Evolutionary conservation across 495 filamentous ascomycete species (phyloP).

Genomic region (Halenospora varia): DNA sequence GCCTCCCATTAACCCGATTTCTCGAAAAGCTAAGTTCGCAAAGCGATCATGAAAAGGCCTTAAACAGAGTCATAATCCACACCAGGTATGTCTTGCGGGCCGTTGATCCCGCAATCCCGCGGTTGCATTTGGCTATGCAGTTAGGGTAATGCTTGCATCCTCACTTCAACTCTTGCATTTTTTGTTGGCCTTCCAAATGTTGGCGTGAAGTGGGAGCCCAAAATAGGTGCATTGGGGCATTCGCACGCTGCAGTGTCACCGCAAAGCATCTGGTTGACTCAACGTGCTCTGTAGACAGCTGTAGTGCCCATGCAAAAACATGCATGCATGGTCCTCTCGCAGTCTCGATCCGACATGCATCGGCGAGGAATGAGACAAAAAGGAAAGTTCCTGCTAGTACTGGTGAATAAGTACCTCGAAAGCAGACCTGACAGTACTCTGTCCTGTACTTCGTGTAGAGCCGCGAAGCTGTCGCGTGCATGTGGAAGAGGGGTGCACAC

Average conservation of each 20-base stretch:
- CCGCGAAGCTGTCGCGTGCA: not conserved
- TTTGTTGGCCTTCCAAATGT: not conserved
- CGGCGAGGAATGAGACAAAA: not conserved
- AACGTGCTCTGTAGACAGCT: not conserved
- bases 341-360: not conserved
- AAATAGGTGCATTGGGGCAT: not conserved
- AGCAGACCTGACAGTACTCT: not conserved
- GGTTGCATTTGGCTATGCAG: constrained; percentile 1
- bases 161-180: not conserved
- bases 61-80: too few species aligned
- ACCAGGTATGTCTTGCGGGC: too few species aligned
- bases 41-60: too few species aligned
- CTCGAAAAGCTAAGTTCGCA: too few species aligned
- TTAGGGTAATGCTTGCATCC: not conserved
- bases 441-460: too few species aligned
- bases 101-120: constrained; percentile 10
- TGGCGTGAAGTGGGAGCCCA: not conserved
- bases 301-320: not conserved
- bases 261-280: not conserved
- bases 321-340: not conserved
- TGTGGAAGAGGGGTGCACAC: not conserved
- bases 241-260: not conserved
- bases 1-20: too few species aligned
- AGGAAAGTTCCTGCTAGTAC: not conserved
- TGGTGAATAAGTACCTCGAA: too few species aligned